Evolutionary conservation across 2,329 filamentous ascomycete genomes (phyloP).

Genomic region (Xylaria sp.): DNA sequence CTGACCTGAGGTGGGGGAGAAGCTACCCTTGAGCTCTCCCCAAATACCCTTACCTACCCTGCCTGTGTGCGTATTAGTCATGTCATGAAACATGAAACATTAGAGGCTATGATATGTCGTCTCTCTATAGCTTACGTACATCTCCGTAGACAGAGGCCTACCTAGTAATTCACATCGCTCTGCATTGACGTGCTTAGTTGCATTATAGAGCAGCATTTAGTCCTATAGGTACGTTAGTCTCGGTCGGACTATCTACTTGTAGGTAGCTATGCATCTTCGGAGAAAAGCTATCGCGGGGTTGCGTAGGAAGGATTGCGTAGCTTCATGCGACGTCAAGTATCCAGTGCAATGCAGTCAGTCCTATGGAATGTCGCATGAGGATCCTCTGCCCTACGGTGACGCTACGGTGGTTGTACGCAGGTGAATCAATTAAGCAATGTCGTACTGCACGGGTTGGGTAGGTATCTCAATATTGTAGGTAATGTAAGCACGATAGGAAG

Average conservation of each 20-base stretch:
- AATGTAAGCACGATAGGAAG: constrained; percentile 4
- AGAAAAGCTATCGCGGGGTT: constrained; percentile 16
- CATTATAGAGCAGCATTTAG: constrained; percentile 1
- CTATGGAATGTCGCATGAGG: constrained; percentile 19
- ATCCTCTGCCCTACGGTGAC: not conserved
- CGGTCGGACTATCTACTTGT: not conserved
- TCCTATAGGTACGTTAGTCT: not conserved
- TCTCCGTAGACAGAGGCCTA: not conserved
- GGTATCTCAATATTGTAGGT: not conserved
- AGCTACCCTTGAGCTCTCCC: constrained; percentile 34
- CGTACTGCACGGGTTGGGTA: not conserved
- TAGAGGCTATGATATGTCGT: constrained; percentile 2
- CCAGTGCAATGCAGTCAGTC: constrained; percentile 14
- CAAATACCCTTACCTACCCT: constrained; percentile 1
- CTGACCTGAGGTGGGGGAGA: constrained; percentile 14
- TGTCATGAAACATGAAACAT: not conserved
- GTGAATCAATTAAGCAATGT: not conserved
- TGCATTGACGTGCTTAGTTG: not conserved
- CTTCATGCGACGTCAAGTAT: constrained; percentile 25
- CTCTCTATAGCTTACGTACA: not conserved
- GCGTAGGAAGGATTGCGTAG: constrained; percentile 20
- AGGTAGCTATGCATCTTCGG: not conserved
- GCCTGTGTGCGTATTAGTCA: not conserved
- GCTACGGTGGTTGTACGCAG: not conserved
- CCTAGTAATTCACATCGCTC: not conserved